phyloP scores from a whole-genome alignment of 164 flowering plant species.

The Umbilicus rupestris region DNA sequence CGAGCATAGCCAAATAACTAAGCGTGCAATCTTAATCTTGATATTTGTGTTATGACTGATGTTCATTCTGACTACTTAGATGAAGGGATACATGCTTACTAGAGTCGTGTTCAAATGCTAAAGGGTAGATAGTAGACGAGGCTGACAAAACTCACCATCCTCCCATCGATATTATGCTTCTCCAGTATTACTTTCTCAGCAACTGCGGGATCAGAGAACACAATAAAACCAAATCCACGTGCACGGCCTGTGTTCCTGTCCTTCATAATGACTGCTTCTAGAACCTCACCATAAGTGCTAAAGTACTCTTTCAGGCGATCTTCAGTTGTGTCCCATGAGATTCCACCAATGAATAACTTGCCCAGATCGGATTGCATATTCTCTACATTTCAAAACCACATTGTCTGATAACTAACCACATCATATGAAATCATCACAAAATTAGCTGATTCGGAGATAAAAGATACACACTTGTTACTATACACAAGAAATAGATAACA shows the following conservation, averaged over 20 bases:
- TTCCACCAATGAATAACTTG: conserved; percentile 37
- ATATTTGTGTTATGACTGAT: not conserved
- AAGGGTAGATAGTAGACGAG: not conserved
- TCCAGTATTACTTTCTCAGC: conserved; percentile 36
- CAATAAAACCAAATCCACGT: conserved; percentile 43
- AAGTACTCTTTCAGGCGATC: conserved; percentile 38
- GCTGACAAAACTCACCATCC: conserved; percentile 26
- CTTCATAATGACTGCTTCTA: conserved; percentile 40
- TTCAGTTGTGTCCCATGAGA: conserved; percentile 39
- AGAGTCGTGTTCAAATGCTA: not conserved
- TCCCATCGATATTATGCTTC: conserved; percentile 42
- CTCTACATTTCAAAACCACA: conserved; percentile 14
- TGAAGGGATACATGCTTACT: not conserved
- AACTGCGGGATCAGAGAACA: conserved; percentile 35
- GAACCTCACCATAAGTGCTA: conserved; percentile 31
- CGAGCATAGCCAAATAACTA: too few relatives aligned
- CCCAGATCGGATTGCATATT: conserved; percentile 41
- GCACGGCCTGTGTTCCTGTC: conserved; percentile 44
- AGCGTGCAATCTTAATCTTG: not conserved
- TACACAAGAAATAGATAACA: not conserved
- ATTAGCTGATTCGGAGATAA: not conserved
- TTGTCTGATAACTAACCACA: conserved; percentile 6
- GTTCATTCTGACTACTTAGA: not conserved
- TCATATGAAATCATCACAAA: not conserved
- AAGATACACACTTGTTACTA: not conserved